Base-by-base conservation (phyloP, 306 rosid species). In the Dicorynia guianensis region DNA sequence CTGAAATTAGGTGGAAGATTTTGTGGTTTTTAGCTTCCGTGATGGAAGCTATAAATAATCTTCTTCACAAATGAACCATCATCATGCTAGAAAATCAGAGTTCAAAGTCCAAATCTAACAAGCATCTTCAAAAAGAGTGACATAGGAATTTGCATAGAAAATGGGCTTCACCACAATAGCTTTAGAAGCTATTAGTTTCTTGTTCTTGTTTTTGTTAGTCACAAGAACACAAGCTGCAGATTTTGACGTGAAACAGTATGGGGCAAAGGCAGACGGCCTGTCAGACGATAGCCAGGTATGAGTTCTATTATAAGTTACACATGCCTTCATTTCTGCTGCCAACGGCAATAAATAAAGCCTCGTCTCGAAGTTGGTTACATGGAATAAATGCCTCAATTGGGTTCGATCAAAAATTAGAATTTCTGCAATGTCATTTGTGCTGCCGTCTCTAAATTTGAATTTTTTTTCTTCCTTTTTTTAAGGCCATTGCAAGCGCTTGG, bases 251-350 rank as follows among this genome's bases (percentile, higher is more conserved):
- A 75, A 42, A 42, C 75, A 30, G 10, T 79, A 62, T 36, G 86
- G 89, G 39, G 89, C 86, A 42, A 60, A 53, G 63, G 84, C 76
- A 4, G 81, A 79, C 7, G 84, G 75, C 11, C 53, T 19, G 8
- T 64, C 83, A 7, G 88, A 81, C 53, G 80, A 81, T 42, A 81
- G 76, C 40, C 33, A 18, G 88, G 85, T 80, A 38, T 15, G 35
- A 2, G 10, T 2, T 30, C 38, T 56, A 17, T 4, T 13, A 5
- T 34, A n/a, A n/a, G n/a, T n/a, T n/a, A n/a, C n/a, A n/a, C n/a
- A n/a, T n/a, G n/a, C n/a, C n/a, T n/a, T n/a, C n/a, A n/a, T n/a
- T n/a, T n/a, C n/a, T n/a, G n/a, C n/a, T n/a, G n/a, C n/a, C n/a
- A n/a, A n/a, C n/a, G n/a, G n/a, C n/a, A n/a, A n/a, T n/a, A n/a